Conservation (phyloP, 2,329 filamentous ascomycete species). For the Drechslera avenae region DNA sequence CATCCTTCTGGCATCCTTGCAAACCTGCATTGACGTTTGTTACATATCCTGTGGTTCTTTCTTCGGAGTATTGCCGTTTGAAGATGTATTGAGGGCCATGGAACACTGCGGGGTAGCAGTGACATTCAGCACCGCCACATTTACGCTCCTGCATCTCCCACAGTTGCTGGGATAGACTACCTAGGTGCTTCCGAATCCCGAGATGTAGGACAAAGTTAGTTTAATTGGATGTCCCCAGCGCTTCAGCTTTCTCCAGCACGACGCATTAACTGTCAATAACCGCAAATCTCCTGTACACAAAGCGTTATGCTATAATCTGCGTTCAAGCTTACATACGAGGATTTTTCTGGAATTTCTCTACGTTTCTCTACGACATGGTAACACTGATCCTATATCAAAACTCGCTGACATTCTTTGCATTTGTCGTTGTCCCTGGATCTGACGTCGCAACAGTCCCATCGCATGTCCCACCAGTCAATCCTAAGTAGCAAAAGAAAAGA, state of each 20-base stretch:
- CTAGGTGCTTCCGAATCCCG: not conserved
- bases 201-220: not conserved
- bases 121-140: conserved; percentile 17
- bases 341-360: conserved; percentile 15
- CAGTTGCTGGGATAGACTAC: not conserved
- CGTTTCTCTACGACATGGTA: conserved; percentile 12
- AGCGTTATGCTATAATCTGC: not conserved
- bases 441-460: conserved; percentile 5
- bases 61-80: not conserved
- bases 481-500: too few relatives aligned
- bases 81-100: not conserved
- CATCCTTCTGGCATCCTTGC: not conserved
- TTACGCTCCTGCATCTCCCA: conserved; percentile 1
- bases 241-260: not conserved
- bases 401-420: conserved; percentile 9
- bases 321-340: not conserved
- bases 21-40: not conserved
- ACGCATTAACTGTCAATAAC: not conserved
- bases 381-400: conserved; percentile 11
- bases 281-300: not conserved
- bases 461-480: too few relatives aligned
- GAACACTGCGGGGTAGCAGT: conserved; percentile 3
- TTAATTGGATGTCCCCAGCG: too few relatives aligned
- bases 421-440: conserved; percentile 12
- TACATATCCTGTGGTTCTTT: not conserved